Evolutionary conservation across 1,139 yeast genomes (phyloP), one percentile per base, ranked within the genome.

Genomic region (Magnusiomyces paraingens): DNA sequence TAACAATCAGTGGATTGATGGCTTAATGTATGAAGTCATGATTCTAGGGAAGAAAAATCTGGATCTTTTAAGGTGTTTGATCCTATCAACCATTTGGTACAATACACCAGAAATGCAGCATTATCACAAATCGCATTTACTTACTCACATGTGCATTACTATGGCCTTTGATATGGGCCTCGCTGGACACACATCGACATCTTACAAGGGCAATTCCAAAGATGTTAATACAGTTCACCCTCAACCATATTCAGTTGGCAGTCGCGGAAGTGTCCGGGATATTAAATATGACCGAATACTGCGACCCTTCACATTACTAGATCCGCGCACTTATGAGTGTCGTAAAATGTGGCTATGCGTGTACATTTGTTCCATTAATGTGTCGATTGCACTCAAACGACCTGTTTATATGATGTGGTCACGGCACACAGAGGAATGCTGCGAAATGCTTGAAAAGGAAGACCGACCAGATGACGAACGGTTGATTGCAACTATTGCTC

Each of bases 21-120:
- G 82, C 8, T 68, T 87, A 1, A 72, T 85, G 2, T 75, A 77
- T 50, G 91, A 87, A 62, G 78, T 84, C 8, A 70, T 88, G 70
- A 76, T 85, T 14, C 74, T 78, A 22, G 95, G 96, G n/a, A 75
- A 81, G 55, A 89, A 87, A 69, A 78, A 84, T 6, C 72, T 83
- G 22, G 93, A 87, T 64, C 70, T 88, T 51, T 70, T 88, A 45
- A 83, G 85, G 65, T 72, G 84, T 18, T 69, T 86, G 49, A 64
- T 86, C 32, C 63, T 87, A 2, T 70, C 86, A 52, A 78, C 86
- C 42, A 68, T 84, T 39, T 90, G 96, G 95, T 88, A 88, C 66
- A 87, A 86, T 60, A 81, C 88, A 5, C 89, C 95, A 0, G 96
- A 88, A 67, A 73, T 87, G 61, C 86, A 86, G 59, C 86, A 83